Evolutionary conservation across 192 early-diverging fungal genomes (phyloP), one percentile per base, ranked within the genome.

Genomic region (Allomyces arbusculus): DNA sequence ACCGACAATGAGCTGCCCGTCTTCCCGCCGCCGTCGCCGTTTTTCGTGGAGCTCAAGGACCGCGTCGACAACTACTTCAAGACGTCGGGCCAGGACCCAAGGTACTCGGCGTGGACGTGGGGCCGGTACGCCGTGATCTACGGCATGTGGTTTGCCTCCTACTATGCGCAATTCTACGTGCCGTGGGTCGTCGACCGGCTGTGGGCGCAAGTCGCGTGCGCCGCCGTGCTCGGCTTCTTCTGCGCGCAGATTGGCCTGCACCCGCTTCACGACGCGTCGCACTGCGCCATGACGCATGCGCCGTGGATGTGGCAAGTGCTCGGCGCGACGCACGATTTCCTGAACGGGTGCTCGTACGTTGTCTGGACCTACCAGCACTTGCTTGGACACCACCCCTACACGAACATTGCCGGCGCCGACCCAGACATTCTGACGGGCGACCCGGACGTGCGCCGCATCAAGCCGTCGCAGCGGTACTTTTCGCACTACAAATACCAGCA

Each of bases 331-430:
- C 80, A 82, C 63, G 80, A 82, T 61, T 80, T 82, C 67, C 70
- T 80, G 63, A 82, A 82, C 68, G 80, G 80, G 20, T 69, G 77
- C 5, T 80, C 79, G 25, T 76, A 77, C 65, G 69, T 82, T 10
- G 72, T 78, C 12, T 82, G 80, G 80, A 69, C 73, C 67, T 82
- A 82, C 67, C 80, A 82, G 67, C 80, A 82, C 66, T 71, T 73
- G 68, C 66, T 82, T 12, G 80, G 80, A 8, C 80, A 82, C 64
- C 80, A 82, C 64, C 75, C 78, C 23, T 82, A 80, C 63, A 82
- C 80, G 63, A 82, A 82, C 66, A 76, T 82, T 63, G 73, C 75
- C 44, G 74, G 73, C 23, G 79, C 77, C 5, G 80, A 82, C 65
- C 80, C 80, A 1, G 80, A 82, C 69, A 68, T 82, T 43, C 63